Evolutionary conservation across 306 rosid genomes (phyloP), one percentile per base, ranked within the genome.

Genomic region (Pyrus pyrifolia): DNA sequence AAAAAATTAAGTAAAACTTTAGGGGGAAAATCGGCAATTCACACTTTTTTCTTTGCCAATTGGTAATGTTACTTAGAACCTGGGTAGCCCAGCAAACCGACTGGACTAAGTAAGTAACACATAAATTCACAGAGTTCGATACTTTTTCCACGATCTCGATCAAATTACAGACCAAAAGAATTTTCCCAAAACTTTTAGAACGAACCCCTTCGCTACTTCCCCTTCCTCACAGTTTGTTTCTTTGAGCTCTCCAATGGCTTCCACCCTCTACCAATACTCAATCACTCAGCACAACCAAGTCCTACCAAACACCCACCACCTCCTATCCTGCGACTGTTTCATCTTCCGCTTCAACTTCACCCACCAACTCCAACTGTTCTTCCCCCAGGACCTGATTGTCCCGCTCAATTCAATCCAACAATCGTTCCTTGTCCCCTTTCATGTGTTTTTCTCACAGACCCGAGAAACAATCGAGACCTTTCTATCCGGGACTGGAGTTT

Each of bases 211-310:
- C n/a, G 17, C 3, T 10, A 42, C 45, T 42, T 8, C 12, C 7
- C 30, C 30, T 59, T 12, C 25, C 45, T 42, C 74, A 4, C 45
- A 52, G 58, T 70, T 71, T 29, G 14, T n/a, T 55, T 58, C 42
- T 10, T 44, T 30, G 19, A 17, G 66, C 69, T 73, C 77, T 72
- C 53, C 63, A 46, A 69, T 78, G 80, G 84, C 45, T 42, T 42
- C 70, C 30, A 75, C 84, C 38, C 76, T 81, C 46, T 81, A 75
- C 80, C 72, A 70, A 8, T 70, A 70, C 84, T 57, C 70, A 7
- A 64, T 75, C 63, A 52, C 31, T 63, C 80, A 40, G 38, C 71
- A 60, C 29, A 29, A 68, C 38, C 74, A 62, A 60, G 62, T 30
- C 53, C 61, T 70, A 1, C 61, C 63, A 72, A 53, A 64, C n/a